phyloP scores from a whole-genome alignment of 1,284 basidiomycete species.

The Cutaneotrichosporon cutaneum region DNA sequence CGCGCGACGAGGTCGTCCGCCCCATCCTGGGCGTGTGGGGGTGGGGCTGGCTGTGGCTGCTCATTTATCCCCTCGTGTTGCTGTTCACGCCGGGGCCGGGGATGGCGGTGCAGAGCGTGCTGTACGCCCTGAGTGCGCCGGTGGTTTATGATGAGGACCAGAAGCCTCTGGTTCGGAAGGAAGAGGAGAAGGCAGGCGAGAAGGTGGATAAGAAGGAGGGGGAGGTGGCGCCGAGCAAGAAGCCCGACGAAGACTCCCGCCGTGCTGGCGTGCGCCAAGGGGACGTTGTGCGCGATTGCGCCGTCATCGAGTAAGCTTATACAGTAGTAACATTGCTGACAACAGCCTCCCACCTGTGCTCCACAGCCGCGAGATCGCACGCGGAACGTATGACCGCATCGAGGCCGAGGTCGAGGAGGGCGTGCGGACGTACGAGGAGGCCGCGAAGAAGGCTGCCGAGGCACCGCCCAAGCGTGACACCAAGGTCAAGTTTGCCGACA shows the following conservation, averaged over 20 bases:
- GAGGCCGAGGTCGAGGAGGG: conserved; percentile 43
- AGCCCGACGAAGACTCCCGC: conserved; percentile 25
- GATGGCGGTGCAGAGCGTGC: conserved; percentile 40
- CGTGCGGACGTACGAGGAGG: conserved; percentile 28
- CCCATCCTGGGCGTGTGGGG: conserved; percentile 27
- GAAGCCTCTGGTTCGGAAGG: background rate
- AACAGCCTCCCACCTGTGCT: conserved; percentile 40
- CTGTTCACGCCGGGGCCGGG: conserved; percentile 46
- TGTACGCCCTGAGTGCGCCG: conserved; percentile 48
- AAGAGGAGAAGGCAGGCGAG: background rate
- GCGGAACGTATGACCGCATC: conserved; percentile 41
- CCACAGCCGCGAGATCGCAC: conserved; percentile 33
- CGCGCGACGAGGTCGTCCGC: conserved; percentile 44
- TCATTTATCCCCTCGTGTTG: conserved; percentile 43
- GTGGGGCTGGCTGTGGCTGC: conserved; percentile 37
- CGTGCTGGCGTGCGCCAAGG: conserved; percentile 43
- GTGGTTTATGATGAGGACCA: conserved; percentile 35
- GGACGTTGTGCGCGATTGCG: conserved; percentile 47
- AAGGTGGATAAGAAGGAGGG: conserved; percentile 16
- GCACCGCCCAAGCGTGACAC: conserved; percentile 3
- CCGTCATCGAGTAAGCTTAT: conserved; percentile 48
- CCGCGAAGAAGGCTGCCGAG: conserved; percentile 15
- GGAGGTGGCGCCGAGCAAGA: conserved; percentile 9
- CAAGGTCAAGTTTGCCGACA: conserved; percentile 14
- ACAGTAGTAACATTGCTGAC: no score